Percentiles rank a stretch among this genome's conserved stretches.
Evolutionary conservation across 2,329 filamentous ascomycete genomes (phyloP).

Genomic region (Raffaelea arxii): DNA sequence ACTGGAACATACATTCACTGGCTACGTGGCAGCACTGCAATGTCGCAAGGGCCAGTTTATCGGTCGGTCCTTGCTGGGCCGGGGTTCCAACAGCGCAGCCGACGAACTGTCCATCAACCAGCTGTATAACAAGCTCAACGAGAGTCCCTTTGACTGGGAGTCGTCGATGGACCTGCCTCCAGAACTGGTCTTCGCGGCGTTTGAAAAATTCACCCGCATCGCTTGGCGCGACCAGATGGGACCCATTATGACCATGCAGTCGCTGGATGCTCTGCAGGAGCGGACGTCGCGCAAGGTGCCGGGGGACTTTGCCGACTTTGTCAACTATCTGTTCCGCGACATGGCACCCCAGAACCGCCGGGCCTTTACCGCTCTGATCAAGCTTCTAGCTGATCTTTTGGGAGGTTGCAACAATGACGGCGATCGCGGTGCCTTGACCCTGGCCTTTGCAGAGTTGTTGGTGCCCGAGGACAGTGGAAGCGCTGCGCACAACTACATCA

Average conservation of each 20-base stretch:
- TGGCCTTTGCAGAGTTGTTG: conserved; percentile 80
- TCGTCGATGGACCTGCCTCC: conserved; percentile 65
- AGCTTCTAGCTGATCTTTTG: conserved; percentile 75
- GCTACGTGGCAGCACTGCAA: conserved; percentile 73
- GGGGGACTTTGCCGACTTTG: conserved; percentile 63
- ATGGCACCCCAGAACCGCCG: conserved; percentile 63
- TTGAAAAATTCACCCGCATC: conserved; percentile 83
- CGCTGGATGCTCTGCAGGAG: conserved; percentile 65
- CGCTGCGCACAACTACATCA: conserved; percentile 76
- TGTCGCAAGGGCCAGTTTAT: conserved; percentile 81
- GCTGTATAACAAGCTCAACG: conserved; percentile 78
- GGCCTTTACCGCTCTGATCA: conserved; percentile 75
- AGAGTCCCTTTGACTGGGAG: conserved; percentile 71
- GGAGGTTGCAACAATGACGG: conserved; percentile 87
- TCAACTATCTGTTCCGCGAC: conserved; percentile 52
- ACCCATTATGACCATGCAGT: conserved; percentile 63
- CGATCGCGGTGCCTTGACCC: conserved; percentile 77
- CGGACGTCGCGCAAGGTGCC: conserved; percentile 56
- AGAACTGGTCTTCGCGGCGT: conserved; percentile 81
- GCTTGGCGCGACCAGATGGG: conserved; percentile 88
- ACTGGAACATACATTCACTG: conserved; percentile 76
- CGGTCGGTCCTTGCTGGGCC: conserved; percentile 63
- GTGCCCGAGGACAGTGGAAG: conserved; percentile 56
- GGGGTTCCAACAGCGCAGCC: conserved; percentile 43
- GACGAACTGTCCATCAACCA: conserved; percentile 81